Evolutionary conservation across 352 stramenopile genomes (phyloP).

Genomic region (Lagenidium giganteum): DNA sequence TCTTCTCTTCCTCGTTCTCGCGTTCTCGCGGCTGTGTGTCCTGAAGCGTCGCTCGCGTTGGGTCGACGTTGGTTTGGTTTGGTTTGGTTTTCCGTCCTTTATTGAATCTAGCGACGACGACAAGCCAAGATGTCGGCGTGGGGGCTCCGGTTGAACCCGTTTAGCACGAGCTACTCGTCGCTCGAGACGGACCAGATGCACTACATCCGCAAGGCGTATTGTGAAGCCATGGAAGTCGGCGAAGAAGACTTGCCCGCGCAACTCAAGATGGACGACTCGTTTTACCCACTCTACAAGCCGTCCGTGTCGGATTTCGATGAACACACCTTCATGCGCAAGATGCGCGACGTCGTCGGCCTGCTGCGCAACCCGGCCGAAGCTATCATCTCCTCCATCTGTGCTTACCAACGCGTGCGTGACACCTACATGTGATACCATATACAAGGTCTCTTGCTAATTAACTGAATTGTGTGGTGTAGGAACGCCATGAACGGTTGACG

Average conservation of each 20-base stretch:
- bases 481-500: conserved; percentile 74
- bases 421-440: not conserved
- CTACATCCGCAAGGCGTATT: conserved; percentile 84
- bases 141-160: conserved; percentile 81
- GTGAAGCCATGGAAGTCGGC: conserved; percentile 76
- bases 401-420: conserved; percentile 54
- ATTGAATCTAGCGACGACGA: not conserved
- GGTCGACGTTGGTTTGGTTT: not conserved
- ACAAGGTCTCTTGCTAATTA: too few species aligned
- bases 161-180: conserved; percentile 77
- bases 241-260: conserved; percentile 78
- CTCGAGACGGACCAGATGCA: conserved; percentile 83
- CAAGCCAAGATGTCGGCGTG: conserved; percentile 58
- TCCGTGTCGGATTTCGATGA: conserved; percentile 81
- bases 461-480: conserved; percentile 17
- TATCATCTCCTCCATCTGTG: conserved; percentile 85
- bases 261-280: conserved; percentile 84
- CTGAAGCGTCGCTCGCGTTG: not conserved
- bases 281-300: conserved; percentile 70
- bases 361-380: conserved; percentile 75
- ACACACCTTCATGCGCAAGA: conserved; percentile 86
- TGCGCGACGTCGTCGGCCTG: conserved; percentile 78
- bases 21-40: conserved; percentile 1
- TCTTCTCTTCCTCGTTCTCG: not conserved
- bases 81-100: not conserved